Evolutionary conservation across 768 basidiomycete genomes (phyloP), one percentile per base, ranked within the genome.

Genomic region (Imleria badia): DNA sequence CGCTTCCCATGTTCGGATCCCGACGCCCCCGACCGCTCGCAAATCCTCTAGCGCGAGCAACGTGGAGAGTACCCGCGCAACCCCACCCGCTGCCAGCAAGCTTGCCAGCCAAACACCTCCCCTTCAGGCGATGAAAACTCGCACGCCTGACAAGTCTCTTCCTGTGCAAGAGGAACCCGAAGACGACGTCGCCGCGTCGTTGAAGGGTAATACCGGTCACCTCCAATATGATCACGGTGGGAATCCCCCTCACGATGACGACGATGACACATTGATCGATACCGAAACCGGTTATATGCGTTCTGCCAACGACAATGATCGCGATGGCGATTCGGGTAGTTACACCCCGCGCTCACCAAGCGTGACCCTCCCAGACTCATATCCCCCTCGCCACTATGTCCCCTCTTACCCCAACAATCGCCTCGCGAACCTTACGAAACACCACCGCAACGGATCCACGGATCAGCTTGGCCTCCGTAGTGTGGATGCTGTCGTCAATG

Each of bases 101-200:
- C 68, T 76, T 53, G 71, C 76, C 26, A 80, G 73, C 40, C 81
- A 83, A 59, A 82, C 84, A 0, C 80, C 84, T 0, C 83, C 85
- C 17, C 58, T 78, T 49, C 84, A 83, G 62, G 67, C 76, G 11
- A 75, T 79, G 61, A 68, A 66, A 65, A 74, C 79, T 6, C 82
- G 85, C 20, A 82, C 83, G 20, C 83, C 88, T 2, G 87, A 89
- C 67, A 78, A 86, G 33, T 87, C 87, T 15, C 75, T 91, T 23
- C 88, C 88, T 19, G 80, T 89, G 3, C 88, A 91, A 67, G 88
- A 90, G 65, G 87, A 89, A 56, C 78, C 79, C 29, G 87, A 89
- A 61, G 87, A 89, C 60, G 86, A 88, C 58, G 71, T 76, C 17
- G 69, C 69, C 4, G 36, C 62, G 33, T 60, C 70, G 13, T 53